phyloP scores from a whole-genome alignment of 2,329 filamentous ascomycete genomes.

The Diaporthe batatas region DNA sequence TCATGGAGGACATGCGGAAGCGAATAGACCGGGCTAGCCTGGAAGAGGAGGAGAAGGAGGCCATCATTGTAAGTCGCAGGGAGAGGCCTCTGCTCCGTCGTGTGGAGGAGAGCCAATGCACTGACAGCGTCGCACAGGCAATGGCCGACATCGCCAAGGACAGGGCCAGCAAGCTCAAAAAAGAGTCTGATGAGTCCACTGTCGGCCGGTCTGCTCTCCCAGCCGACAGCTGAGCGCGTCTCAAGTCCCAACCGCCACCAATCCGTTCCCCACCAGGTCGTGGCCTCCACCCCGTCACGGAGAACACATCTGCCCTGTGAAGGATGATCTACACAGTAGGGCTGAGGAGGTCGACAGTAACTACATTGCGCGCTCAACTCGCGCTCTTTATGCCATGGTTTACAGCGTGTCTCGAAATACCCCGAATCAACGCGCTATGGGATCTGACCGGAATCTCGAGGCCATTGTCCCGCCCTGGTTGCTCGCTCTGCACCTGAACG shows the following conservation, averaged over 20 bases:
- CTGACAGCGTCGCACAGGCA: constrained; percentile 66
- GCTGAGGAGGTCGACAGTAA: neutral
- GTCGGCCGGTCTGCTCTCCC: constrained; percentile 39
- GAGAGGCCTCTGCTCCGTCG: constrained; percentile 32
- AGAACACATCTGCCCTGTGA: neutral
- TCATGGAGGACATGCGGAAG: constrained; percentile 85
- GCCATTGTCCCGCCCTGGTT: neutral
- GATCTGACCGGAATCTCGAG: neutral
- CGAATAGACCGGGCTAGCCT: constrained; percentile 79
- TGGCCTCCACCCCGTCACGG: neutral
- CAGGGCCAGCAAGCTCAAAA: constrained; percentile 74
- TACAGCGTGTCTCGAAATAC: neutral
- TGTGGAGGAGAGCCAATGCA: constrained; percentile 29
- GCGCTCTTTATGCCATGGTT: neutral
- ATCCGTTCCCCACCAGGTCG: neutral
- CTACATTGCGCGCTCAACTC: neutral
- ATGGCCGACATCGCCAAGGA: constrained; percentile 94
- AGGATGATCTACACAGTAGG: neutral
- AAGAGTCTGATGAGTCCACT: constrained; percentile 39
- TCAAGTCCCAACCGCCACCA: neutral
- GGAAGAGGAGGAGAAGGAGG: constrained; percentile 76
- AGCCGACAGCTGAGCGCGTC: constrained; percentile 21
- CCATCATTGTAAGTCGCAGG: constrained; percentile 73
- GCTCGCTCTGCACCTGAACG: neutral
- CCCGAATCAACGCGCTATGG: neutral